Conservation (phyloP, 345 rosid species). For the Populus davidiana region DNA sequence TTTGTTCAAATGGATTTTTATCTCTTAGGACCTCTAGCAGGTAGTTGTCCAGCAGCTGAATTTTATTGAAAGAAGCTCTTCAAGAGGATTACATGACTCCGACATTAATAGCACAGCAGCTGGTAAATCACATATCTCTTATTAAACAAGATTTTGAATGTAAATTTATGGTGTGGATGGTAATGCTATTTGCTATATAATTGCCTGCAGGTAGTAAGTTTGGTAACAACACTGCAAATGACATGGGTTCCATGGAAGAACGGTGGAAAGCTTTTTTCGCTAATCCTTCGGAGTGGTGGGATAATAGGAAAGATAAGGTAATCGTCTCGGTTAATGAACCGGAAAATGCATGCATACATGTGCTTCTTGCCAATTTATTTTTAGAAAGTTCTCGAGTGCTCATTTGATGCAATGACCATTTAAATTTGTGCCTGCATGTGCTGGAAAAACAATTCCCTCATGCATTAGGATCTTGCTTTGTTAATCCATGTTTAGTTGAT, state of each 20-base stretch:
- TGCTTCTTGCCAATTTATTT: neutral
- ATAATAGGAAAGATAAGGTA: conserved; percentile 67
- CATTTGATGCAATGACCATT: neutral
- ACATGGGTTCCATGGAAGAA: conserved; percentile 33
- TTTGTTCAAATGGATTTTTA: neutral
- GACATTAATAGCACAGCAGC: conserved; percentile 25
- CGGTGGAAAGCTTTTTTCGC: conserved; percentile 66
- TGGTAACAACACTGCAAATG: conserved; percentile 29
- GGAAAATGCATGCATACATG: neutral
- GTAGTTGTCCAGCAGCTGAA: conserved; percentile 61
- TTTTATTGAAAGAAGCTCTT: conserved; percentile 42
- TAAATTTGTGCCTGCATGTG: neutral
- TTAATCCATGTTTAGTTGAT: neutral
- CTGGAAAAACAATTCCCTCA: neutral
- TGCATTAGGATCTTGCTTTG: neutral
- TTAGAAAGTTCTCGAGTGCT: neutral
- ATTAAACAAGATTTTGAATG: neutral
- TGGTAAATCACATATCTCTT: conserved; percentile 25
- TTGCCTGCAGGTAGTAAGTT: conserved; percentile 34
- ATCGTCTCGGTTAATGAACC: neutral
- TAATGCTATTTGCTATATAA: neutral
- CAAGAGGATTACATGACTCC: conserved; percentile 21
- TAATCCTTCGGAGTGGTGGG: conserved; percentile 67
- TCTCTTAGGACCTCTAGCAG: conserved; percentile 26
- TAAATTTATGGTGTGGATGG: neutral